Evolutionary conservation across 495 filamentous ascomycete species (phyloP), one percentile per base, ranked within the genome.

Genomic region (Aspergillus cristatus): DNA sequence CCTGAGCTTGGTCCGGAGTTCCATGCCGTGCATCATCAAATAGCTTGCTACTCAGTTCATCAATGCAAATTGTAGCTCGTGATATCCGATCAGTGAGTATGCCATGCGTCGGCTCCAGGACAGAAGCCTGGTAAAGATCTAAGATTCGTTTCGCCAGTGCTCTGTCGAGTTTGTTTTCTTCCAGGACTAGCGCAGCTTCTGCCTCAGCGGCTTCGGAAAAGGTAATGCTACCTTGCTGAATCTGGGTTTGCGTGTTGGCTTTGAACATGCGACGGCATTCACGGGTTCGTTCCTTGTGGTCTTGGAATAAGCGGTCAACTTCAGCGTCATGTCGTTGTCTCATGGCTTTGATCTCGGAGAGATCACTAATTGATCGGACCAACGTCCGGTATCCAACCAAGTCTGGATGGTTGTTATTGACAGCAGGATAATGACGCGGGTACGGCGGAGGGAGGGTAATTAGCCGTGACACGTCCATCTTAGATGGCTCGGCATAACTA

Each of bases 361-460:
- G 61, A 46, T 96, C 85, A 42, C 78, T 82, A 14, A 96, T 68
- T 0, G 72, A 68, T 11, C 93, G 80, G 13, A 95, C 82, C 0
- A 78, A 64, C 6, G 71, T 79, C 24, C 91, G 76, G 16, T 86
- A 85, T 0, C 80, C 69, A 0, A 87, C 72, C 7, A 98, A 72
- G 38, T 91, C 81, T 0, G 91, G 91, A 54, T 98, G 91, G 50
- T 78, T 86, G 51, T 98, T 98, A 54, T 93, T 94, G 34, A 96
- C 84, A 4, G 91, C 91, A 10, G 91, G 91, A 50, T 96, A 81
- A 54, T 96, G 86, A 12, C 87, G 76, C 2, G 91, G 91, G 55
- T 89, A 97, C 1, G 91, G 85, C 4, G 86, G 91, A 6, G 94
- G 91, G 1, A 98, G 68, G 0, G 91, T 98, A 1, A 98, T 81